A percentile compares a stretch with the other conserved stretches of the same genome.
Conservation (phyloP, 73 alveolate genomes). For the Blepharisma stoltei region DNA sequence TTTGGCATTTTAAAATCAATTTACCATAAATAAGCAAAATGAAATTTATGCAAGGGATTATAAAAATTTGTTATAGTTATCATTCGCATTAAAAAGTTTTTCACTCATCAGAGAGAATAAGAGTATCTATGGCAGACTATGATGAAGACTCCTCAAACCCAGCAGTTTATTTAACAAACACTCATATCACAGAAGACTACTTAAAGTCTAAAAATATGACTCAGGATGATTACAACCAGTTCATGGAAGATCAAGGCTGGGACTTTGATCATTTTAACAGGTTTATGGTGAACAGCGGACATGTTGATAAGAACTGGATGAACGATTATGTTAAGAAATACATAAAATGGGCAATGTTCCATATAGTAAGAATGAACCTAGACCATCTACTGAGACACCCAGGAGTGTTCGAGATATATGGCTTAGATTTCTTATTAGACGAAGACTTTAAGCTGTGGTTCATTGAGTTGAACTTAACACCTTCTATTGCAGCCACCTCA, state of each 20-base stretch:
- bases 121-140: not conserved
- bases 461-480: not conserved
- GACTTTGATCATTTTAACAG: not conserved
- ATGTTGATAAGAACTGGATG: not conserved
- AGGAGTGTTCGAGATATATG: conserved; percentile 22
- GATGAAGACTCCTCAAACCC: conserved; percentile 3
- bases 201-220: not conserved
- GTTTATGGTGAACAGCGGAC: not conserved
- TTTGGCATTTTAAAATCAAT: too few species aligned
- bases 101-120: too few species aligned
- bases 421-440: conserved; percentile 19
- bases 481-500: not conserved
- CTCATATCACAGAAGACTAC: not conserved
- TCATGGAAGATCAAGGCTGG: not conserved
- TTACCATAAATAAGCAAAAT: too few species aligned
- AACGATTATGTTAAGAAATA: not conserved
- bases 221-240: not conserved
- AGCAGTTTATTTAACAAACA: conserved; percentile 8
- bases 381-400: conserved; percentile 7
- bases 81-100: too few species aligned
- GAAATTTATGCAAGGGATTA: too few species aligned
- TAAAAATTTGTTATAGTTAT: too few species aligned
- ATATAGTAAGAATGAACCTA: not conserved
- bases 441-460: conserved; percentile 10
- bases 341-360: not conserved